Conservation (phyloP, 768 basidiomycete species). For the Phaeotremella fagi region DNA sequence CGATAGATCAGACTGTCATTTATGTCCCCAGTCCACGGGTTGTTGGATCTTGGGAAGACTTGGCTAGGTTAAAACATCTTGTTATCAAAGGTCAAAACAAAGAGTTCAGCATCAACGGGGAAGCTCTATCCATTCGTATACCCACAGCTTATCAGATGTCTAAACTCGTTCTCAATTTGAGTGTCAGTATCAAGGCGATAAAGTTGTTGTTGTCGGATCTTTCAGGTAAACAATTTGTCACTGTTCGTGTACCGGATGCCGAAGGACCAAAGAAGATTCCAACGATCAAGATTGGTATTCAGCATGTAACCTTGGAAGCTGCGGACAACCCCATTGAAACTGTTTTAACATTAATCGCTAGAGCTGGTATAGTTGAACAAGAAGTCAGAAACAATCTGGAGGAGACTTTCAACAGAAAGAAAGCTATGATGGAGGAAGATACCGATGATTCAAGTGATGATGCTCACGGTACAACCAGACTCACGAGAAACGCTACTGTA, state of each 20-base stretch:
- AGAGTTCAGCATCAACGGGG: slow-evolving; percentile 56
- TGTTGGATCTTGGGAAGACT: slow-evolving; percentile 66
- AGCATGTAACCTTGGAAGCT: slow-evolving; percentile 67
- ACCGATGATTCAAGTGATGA: slow-evolving; percentile 1
- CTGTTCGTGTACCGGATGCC: slow-evolving; percentile 59
- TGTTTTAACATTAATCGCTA: slow-evolving; percentile 67
- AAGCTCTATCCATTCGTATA: slow-evolving; percentile 69
- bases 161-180: slow-evolving; percentile 67
- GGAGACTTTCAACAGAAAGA: slow-evolving; percentile 74
- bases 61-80: slow-evolving; percentile 60
- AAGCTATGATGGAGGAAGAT: slow-evolving; percentile 55
- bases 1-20: slow-evolving; percentile 48
- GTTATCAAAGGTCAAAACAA: slow-evolving; percentile 42
- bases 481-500: slow-evolving; percentile 52
- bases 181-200: slow-evolving; percentile 64
- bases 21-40: slow-evolving; percentile 58
- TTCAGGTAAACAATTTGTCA: slow-evolving; percentile 55
- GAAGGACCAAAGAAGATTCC: slow-evolving; percentile 73
- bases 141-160: slow-evolving; percentile 72
- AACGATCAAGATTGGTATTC: slow-evolving; percentile 57
- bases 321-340: slow-evolving; percentile 81
- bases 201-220: slow-evolving; percentile 62
- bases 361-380: slow-evolving; percentile 67
- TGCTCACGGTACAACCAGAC: background rate
- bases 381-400: slow-evolving; percentile 67